Evolutionary conservation across 2,329 filamentous ascomycete species (phyloP), one percentile per base, ranked within the genome.

Genomic region (Stachybotrys chartarum): DNA sequence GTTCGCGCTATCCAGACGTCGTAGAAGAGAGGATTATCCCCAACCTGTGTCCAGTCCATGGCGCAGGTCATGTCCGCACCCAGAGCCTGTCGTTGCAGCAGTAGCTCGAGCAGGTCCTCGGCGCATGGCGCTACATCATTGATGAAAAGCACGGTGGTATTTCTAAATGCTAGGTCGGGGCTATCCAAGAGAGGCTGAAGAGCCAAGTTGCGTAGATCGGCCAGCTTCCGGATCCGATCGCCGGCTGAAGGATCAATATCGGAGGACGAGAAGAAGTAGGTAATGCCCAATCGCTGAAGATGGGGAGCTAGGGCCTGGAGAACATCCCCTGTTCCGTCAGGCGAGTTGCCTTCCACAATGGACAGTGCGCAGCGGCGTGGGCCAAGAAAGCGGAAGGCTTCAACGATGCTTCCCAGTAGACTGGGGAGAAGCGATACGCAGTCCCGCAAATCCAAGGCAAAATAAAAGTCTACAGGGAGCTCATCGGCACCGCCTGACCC

Each of bases 21-120:
- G 62, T 83, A 83, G 60, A 84, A 85, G 0, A 74, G 78, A 0
- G 77, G 75, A 3, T 77, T 67, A 0, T 54, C 53, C 0, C 71
- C 74, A 3, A 70, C 66, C 47, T 75, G 76, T 0, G 71, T 75
- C 80, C 81, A 85, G 64, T 85, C 82, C 74, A 85, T 78, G 6
- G 71, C 79, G 60, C 81, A 86, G 0, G 75, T 77, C 77, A 83
- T 82, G 61, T 80, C 76, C 7, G 80, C 81, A 2, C 63, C 66
- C 44, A 79, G 77, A 3, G 59, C 59, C 6, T 57, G 60, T 30
- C 71, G 75, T 64, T 84, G 80, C 58, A 79, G 71, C 1, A 77
- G 60, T 1, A 85, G 68, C 64, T 85, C 82, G 4, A 86, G 70
- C 16, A 85, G 74, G 58, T 85, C 81, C 45, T 84, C 79, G 7